Evolutionary conservation across 2,329 filamentous ascomycete species (phyloP).

Genomic region (Myriosclerotinia curreyana): DNA sequence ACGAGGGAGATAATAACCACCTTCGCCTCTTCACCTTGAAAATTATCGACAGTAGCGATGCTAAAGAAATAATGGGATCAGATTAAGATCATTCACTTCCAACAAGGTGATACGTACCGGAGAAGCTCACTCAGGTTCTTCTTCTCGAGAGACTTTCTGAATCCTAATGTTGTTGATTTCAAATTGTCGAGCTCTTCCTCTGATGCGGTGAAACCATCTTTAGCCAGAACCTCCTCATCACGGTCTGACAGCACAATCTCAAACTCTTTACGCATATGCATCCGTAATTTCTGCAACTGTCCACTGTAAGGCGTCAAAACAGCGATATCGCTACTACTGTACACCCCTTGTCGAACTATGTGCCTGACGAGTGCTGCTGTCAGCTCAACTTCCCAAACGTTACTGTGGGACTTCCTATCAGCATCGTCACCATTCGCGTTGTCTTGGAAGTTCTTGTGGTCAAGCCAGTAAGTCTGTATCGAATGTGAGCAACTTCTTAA

Average conservation of each 20-base stretch:
- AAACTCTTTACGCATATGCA: constrained; percentile 33
- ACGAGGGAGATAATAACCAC: constrained; percentile 69
- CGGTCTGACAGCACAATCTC: constrained; percentile 39
- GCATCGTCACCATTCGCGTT: constrained; percentile 3
- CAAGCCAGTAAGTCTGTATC: constrained; percentile 31
- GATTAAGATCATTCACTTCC: neutral
- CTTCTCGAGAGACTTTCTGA: constrained; percentile 25
- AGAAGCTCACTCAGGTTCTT: constrained; percentile 34
- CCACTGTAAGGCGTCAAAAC: constrained; percentile 66
- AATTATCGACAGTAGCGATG: constrained; percentile 68
- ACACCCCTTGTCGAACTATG: constrained; percentile 61
- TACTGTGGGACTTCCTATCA: constrained; percentile 38
- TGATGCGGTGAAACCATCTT: constrained; percentile 26
- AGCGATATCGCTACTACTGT: constrained; percentile 60
- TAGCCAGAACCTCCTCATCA: constrained; percentile 35
- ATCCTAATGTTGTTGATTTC: constrained; percentile 2
- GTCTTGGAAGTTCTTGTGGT: constrained; percentile 33
- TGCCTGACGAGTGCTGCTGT: constrained; percentile 60
- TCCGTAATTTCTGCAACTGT: constrained; percentile 46
- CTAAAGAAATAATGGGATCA: neutral
- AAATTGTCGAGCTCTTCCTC: constrained; percentile 10
- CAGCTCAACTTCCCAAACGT: constrained; percentile 63
- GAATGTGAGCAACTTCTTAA: neutral
- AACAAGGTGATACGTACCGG: constrained; percentile 19
- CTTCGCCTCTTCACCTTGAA: constrained; percentile 66